phyloP scores from a whole-genome alignment of 2,329 filamentous ascomycete species.

The Fusarium chuoi region DNA sequence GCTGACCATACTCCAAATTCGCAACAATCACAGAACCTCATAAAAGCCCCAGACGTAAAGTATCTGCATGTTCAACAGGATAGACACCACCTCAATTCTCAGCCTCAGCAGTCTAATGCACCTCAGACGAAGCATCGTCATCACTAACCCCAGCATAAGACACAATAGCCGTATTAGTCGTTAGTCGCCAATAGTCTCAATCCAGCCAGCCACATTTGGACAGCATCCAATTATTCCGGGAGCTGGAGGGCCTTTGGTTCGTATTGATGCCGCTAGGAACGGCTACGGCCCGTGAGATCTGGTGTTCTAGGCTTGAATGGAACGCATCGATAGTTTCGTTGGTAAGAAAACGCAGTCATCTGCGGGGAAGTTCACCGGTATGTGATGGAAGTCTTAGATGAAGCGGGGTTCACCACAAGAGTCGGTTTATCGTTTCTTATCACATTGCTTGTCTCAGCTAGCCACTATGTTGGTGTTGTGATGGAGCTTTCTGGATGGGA shows the following conservation, averaged over 20 bases:
- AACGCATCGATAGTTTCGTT: not conserved
- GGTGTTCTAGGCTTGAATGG: not conserved
- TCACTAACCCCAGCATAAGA: not conserved
- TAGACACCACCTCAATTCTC: too few relatives aligned
- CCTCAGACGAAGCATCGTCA: not conserved
- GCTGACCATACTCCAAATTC: not conserved
- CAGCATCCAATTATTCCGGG: not conserved
- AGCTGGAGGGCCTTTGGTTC: not conserved
- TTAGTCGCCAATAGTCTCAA: not conserved
- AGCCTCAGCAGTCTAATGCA: not conserved
- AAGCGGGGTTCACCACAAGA: not conserved
- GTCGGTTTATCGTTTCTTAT: not conserved
- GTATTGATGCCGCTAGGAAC: not conserved
- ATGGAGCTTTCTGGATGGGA: not conserved
- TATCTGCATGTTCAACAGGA: not conserved
- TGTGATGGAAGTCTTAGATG: not conserved
- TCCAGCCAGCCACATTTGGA: not conserved
- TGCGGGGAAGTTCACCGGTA: not conserved
- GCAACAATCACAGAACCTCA: not conserved
- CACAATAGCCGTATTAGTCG: not conserved
- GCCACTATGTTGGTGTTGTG: not conserved
- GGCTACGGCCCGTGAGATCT: conserved; percentile 19
- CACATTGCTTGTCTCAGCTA: not conserved
- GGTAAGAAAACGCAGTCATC: not conserved
- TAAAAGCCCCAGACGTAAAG: not conserved